A percentile compares a stretch with the other conserved stretches of the same genome.
phyloP scores from a whole-genome alignment of 2,329 filamentous ascomycete species.

The Calonectria montana region DNA sequence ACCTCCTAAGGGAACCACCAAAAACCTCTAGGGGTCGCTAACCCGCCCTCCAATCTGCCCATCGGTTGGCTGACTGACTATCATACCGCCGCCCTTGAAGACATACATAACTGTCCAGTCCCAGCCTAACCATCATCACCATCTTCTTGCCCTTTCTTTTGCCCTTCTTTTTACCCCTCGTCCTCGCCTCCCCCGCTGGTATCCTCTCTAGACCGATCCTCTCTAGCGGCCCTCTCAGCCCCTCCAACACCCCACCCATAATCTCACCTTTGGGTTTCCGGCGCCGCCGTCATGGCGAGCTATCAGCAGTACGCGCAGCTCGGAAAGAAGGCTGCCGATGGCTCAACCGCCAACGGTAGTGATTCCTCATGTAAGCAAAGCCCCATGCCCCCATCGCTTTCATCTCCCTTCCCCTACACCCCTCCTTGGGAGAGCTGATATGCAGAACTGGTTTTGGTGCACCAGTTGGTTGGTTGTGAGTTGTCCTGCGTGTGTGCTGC shows the following conservation, averaged over 20 bases:
- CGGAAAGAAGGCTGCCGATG: conserved; percentile 36
- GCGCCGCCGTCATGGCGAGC: conserved; percentile 41
- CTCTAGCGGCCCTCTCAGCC: conserved; percentile 20
- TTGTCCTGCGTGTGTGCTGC: conserved; percentile 16
- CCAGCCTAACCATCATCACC: neutral
- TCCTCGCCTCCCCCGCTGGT: neutral
- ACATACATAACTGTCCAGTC: conserved; percentile 12
- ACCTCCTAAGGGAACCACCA: neutral
- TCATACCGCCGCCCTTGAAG: neutral
- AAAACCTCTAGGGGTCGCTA: neutral
- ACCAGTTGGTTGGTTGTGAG: conserved; percentile 15
- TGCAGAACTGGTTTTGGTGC: conserved; percentile 33
- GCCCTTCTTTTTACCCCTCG: neutral
- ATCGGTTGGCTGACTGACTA: neutral
- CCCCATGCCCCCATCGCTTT: conserved; percentile 28
- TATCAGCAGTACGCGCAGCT: conserved; percentile 44
- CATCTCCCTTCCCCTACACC: conserved; percentile 4
- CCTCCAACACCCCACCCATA: conserved; percentile 20
- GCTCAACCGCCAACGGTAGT: conserved; percentile 34
- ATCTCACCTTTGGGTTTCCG: conserved; percentile 11
- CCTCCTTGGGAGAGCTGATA: conserved; percentile 38
- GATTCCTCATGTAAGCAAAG: conserved; percentile 37
- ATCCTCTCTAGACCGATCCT: conserved; percentile 3
- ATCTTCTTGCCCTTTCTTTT: neutral
- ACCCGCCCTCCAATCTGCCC: neutral